These are phyloP conservation scores for Hanseniaspora jakobsenii DNA, from an alignment of 805 yeast species.

Conservation along the genomic window DNA sequence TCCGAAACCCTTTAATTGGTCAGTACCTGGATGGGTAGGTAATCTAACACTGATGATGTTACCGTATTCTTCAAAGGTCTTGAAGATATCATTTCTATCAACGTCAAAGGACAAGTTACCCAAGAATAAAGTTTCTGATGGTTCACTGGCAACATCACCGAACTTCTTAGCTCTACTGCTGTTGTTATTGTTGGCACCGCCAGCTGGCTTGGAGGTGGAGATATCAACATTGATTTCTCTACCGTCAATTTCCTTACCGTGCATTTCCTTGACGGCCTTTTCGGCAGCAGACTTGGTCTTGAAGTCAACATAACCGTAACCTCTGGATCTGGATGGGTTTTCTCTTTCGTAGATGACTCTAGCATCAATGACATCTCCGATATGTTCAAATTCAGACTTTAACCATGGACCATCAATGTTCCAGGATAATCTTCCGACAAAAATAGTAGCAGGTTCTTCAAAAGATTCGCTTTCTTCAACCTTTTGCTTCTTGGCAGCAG, in stretches of 20 bases:
- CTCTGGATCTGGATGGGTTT: constrained; percentile 83
- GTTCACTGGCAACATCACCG: constrained; percentile 84
- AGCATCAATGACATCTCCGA: constrained; percentile 75
- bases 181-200: constrained; percentile 39
- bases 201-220: constrained; percentile 70
- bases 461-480: constrained; percentile 28
- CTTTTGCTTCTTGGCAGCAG: constrained; percentile 29
- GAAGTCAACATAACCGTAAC: constrained; percentile 96
- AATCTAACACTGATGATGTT: constrained; percentile 78
- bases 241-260: constrained; percentile 93
- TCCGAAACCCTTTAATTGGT: constrained; percentile 98
- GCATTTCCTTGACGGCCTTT: constrained; percentile 71
- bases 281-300: constrained; percentile 65
- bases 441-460: constrained; percentile 73
- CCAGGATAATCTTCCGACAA: constrained; percentile 97
- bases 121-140: constrained; percentile 89
- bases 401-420: constrained; percentile 92
- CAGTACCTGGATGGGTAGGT: constrained; percentile 97
- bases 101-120: constrained; percentile 93
- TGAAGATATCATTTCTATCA: constrained; percentile 65
- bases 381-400: constrained; percentile 66
- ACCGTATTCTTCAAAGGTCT: constrained; percentile 66
- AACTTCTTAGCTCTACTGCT: constrained; percentile 73
- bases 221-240: constrained; percentile 89
- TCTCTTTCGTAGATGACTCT: constrained; percentile 84